Evolutionary conservation across 441 rosid genomes (phyloP).

Genomic region (Populus hybrid): DNA sequence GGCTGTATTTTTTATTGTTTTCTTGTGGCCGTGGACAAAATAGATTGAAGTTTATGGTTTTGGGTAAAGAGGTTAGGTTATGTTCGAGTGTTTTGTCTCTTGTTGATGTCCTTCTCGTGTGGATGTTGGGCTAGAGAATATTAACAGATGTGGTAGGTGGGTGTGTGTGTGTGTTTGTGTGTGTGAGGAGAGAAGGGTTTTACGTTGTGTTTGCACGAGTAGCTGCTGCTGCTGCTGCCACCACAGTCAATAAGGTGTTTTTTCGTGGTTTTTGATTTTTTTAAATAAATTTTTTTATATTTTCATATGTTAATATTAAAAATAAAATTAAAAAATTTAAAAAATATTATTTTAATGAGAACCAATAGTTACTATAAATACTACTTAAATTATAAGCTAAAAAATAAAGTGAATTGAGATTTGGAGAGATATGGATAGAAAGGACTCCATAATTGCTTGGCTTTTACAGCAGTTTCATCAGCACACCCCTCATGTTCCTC

Average conservation of each 20-base stretch:
- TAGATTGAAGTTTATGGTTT: not conserved
- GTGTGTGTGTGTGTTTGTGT: not conserved
- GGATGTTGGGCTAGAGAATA: not conserved
- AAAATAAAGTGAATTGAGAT: conserved; percentile 13
- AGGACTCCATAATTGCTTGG: conserved; percentile 44
- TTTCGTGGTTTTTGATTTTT: too few relatives aligned
- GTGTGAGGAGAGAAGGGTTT: not conserved
- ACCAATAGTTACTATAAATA: too few relatives aligned
- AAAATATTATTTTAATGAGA: too few relatives aligned
- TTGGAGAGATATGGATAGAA: conserved; percentile 23
- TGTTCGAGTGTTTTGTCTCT: not conserved
- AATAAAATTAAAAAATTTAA: too few relatives aligned
- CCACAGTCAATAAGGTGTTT: not conserved
- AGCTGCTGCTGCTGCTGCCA: not conserved
- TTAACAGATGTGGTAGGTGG: not conserved
- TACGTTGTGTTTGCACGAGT: conserved; percentile 7
- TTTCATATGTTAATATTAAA: too few relatives aligned
- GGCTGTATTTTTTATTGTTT: not conserved
- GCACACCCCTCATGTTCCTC: not conserved
- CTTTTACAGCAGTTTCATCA: not conserved
- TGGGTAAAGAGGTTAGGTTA: not conserved
- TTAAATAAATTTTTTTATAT: too few relatives aligned
- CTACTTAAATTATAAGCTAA: conserved; percentile 14
- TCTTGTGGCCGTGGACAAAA: not conserved
- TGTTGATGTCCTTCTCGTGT: not conserved